Conservation (phyloP, 2,329 filamentous ascomycete genomes). For the Penicillium fuscoglaucum region DNA sequence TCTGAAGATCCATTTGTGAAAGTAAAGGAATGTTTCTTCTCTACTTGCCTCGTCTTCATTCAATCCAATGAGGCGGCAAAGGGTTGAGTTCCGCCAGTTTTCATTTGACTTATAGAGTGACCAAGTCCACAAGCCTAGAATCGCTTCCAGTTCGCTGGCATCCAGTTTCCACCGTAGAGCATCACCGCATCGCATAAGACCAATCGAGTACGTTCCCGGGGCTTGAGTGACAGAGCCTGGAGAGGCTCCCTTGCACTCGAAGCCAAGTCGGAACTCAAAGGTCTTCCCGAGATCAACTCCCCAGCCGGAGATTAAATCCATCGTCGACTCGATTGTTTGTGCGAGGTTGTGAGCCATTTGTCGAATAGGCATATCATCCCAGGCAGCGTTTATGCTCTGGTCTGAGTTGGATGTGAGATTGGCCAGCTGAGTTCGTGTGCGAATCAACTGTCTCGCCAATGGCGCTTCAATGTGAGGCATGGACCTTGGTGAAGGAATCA, state of each 20-base stretch:
- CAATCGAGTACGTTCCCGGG: slow-evolving; percentile 17
- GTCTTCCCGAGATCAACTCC: slow-evolving; percentile 6
- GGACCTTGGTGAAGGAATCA: background rate
- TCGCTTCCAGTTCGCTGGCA: slow-evolving; percentile 31
- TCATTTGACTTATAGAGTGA: slow-evolving; percentile 28
- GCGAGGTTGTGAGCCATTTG: slow-evolving; percentile 24
- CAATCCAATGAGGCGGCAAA: slow-evolving; percentile 28
- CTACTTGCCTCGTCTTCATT: slow-evolving; percentile 19
- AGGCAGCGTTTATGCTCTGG: slow-evolving; percentile 11
- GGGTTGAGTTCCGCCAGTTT: slow-evolving; percentile 14
- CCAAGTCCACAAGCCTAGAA: slow-evolving; percentile 37
- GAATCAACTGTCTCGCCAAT: slow-evolving; percentile 17
- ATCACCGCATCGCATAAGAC: slow-evolving; percentile 22
- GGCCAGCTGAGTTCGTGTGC: slow-evolving; percentile 26
- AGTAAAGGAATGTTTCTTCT: slow-evolving; percentile 28
- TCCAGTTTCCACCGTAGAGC: slow-evolving; percentile 30
- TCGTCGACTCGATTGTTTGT: slow-evolving; percentile 29
- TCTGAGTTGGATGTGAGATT: slow-evolving; percentile 20
- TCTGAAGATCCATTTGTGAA: slow-evolving; percentile 36
- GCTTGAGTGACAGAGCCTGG: background rate
- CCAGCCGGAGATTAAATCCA: slow-evolving; percentile 32
- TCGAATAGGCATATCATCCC: slow-evolving; percentile 33
- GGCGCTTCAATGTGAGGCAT: background rate
- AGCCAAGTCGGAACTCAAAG: slow-evolving; percentile 21
- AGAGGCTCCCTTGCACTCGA: slow-evolving; percentile 21